A percentile compares a stretch with the other conserved stretches of the same genome.
Conservation (phyloP, 176 grass and related monocot genomes). For the Urochloa ruziziensis region DNA sequence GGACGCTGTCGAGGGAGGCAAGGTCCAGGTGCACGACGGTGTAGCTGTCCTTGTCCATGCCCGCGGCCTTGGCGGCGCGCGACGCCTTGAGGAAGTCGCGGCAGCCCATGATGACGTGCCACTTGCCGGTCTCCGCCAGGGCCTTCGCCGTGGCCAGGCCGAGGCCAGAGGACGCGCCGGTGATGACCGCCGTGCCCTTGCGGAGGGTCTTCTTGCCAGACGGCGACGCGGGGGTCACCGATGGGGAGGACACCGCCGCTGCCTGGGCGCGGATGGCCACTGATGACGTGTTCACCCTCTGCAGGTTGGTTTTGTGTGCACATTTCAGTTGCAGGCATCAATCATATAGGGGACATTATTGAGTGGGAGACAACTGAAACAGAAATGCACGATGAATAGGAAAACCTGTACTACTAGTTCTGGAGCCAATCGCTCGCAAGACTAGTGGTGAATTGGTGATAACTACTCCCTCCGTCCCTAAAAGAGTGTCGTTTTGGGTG, state of each 20-base stretch:
- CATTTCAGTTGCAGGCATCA: not conserved
- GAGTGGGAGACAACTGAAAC: not conserved
- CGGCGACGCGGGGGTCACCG: slow-evolving; percentile 36
- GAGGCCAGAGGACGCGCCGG: slow-evolving; percentile 87
- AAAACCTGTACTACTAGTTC: not conserved
- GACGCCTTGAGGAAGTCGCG: slow-evolving; percentile 98
- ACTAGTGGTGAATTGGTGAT: not conserved
- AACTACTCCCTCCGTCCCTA: too few relatives aligned
- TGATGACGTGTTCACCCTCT: slow-evolving; percentile 54
- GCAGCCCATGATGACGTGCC: slow-evolving; percentile 96
- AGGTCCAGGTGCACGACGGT: slow-evolving; percentile 92
- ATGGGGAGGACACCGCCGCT: slow-evolving; percentile 55
- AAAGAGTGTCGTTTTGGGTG: too few relatives aligned
- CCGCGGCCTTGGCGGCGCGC: slow-evolving; percentile 69
- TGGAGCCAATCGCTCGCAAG: not conserved
- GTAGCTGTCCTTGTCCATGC: slow-evolving; percentile 83
- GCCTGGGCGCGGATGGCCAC: slow-evolving; percentile 68
- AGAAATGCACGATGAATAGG: not conserved
- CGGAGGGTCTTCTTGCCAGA: slow-evolving; percentile 80
- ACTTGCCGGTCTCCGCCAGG: slow-evolving; percentile 75
- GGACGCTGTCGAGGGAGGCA: slow-evolving; percentile 87
- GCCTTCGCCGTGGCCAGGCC: slow-evolving; percentile 96
- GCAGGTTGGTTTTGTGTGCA: not conserved
- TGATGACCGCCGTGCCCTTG: slow-evolving; percentile 87
- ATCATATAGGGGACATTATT: not conserved